Evolutionary conservation across 345 rosid genomes (phyloP).

Genomic region (Microcos paniculata): DNA sequence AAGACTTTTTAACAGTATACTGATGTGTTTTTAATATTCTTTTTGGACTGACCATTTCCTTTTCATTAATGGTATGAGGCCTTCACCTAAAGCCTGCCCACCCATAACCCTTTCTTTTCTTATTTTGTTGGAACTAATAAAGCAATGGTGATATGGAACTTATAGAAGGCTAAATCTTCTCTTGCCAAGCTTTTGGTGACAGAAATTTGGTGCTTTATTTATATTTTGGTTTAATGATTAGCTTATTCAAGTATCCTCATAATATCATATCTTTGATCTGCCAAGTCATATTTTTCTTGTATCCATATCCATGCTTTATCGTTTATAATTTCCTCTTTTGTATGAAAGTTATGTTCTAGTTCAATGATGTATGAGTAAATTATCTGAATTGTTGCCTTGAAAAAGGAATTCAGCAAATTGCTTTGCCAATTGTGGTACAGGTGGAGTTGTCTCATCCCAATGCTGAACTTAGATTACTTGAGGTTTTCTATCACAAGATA

Average conservation of each 20-base stretch:
- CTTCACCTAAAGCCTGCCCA: not conserved
- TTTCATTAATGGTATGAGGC: not conserved
- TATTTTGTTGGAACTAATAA: not conserved
- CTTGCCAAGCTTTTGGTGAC: not conserved
- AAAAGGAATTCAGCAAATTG: not conserved
- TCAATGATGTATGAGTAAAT: not conserved
- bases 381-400: not conserved
- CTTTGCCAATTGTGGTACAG: conserved; percentile 32
- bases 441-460: conserved; percentile 65
- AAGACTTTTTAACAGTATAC: not conserved
- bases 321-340: not conserved
- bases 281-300: not conserved
- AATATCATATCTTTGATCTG: not conserved
- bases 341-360: not conserved
- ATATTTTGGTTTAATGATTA: not conserved
- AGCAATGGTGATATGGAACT: not conserved
- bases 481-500: conserved; percentile 74
- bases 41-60: not conserved
- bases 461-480: conserved; percentile 68
- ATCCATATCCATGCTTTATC: not conserved
- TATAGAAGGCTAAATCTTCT: not conserved
- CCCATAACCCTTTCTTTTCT: not conserved
- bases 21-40: not conserved
- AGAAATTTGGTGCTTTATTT: not conserved
- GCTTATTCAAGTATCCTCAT: not conserved